Conservation (phyloP, 345 rosid species). For the Eucalyptus polybractea region DNA sequence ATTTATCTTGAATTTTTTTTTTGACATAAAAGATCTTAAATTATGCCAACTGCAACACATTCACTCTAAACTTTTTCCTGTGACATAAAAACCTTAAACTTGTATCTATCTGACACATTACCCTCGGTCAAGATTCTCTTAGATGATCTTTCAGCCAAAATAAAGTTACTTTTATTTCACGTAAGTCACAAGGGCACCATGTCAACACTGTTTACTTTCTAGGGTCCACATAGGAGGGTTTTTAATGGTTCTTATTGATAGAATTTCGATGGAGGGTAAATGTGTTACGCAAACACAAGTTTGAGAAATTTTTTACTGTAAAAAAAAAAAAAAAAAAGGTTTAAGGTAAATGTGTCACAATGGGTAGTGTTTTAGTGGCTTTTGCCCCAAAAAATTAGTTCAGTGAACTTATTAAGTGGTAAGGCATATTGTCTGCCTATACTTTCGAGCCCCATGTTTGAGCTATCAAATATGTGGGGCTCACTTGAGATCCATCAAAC, state of each 20-base stretch:
- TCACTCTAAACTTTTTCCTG: neutral
- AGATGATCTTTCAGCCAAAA: neutral
- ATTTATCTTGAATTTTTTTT: too few species aligned
- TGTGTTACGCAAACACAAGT: neutral
- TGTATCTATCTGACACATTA: too few species aligned
- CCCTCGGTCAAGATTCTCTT: neutral
- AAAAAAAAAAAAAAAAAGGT: too few species aligned
- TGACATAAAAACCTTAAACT: neutral
- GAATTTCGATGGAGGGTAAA: neutral
- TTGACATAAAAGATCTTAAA: too few species aligned
- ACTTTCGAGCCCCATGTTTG: neutral
- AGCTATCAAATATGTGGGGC: neutral
- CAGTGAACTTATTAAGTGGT: neutral
- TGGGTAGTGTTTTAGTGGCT: neutral
- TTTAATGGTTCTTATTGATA: neutral
- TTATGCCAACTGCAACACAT: too few species aligned
- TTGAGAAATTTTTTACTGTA: too few species aligned
- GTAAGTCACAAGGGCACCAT: neutral
- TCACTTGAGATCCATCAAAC: neutral
- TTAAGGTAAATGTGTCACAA: neutral
- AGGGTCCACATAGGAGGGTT: neutral
- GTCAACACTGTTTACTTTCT: neutral
- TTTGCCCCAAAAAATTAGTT: neutral
- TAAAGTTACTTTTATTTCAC: too few species aligned
- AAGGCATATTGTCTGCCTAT: neutral